Base-by-base conservation (phyloP, 2,329 filamentous ascomycete species). In the Neopestalotiopsis clavispora region DNA sequence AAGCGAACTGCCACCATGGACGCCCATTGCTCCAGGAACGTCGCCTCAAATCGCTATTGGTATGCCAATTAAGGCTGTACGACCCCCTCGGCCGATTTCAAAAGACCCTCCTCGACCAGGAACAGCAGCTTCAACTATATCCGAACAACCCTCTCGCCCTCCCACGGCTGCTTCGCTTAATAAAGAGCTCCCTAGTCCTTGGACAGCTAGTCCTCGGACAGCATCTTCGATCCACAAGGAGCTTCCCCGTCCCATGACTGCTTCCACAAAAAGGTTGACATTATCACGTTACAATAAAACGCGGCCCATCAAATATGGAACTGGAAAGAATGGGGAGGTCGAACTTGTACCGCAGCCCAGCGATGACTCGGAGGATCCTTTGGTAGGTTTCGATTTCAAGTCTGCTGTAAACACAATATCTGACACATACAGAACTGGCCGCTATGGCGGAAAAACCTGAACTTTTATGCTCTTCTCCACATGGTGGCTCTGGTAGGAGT, bases 321-420 rank as follows among this genome's bases (percentile, higher is more conserved):
- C 73, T 30, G 85, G 85, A 0, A 84, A 80, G 67, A 73, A 82
- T 68, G 76, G 81, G 2, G 74, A 76, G 14, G 76, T 84, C 5
- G 86, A 87, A 75, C 76, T 87, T 60, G 82, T 85, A 10, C 87
- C 87, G 3, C 87, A 87, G 74, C 87, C 87, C 0, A 89, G 85
- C 66, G 84, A 88, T 67, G 84, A 87, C 67, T 79, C 81, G 0
- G 80, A 84, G 30, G 87, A 89, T 75, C 87, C 87, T 65, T 72
- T 89, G 75, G 86, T 88, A 79, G 67, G 83, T 76, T 58, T 20
- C 49, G 7, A 4, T 59, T 6, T 12, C 17, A 10, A 38, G 34
- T 13, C 1, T 6, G 10, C 1, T 28, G 9, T 7, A 4, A 6
- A 45, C 40, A 3, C 20, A 9, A 3, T 20, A 4, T 3, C 40